Conservation (phyloP, 2,329 filamentous ascomycete genomes). For the Hypoxylon rubiginosum region DNA sequence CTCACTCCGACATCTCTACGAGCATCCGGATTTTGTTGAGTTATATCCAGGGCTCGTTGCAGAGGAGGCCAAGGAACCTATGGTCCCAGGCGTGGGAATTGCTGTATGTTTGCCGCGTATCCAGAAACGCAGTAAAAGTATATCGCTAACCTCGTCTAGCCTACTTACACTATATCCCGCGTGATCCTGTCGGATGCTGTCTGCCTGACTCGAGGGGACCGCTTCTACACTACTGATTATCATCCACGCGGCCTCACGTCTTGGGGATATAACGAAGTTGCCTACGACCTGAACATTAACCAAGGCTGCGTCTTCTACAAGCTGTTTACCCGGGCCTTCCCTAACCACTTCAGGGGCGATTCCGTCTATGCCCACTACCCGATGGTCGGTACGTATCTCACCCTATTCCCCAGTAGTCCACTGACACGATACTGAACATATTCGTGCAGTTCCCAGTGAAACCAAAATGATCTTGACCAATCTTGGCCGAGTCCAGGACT, state of each 20-base stretch:
- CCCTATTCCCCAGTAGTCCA: background rate
- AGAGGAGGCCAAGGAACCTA: constrained; percentile 80
- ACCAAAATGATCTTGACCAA: constrained; percentile 78
- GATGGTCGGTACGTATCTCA: constrained; percentile 58
- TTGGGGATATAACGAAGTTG: constrained; percentile 83
- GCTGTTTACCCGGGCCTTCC: constrained; percentile 83
- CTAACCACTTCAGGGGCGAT: constrained; percentile 81
- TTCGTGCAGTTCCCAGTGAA: constrained; percentile 72
- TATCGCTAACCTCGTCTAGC: constrained; percentile 51
- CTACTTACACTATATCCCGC: constrained; percentile 81
- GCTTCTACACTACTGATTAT: constrained; percentile 85
- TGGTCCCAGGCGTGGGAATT: constrained; percentile 81
- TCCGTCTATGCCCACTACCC: constrained; percentile 87
- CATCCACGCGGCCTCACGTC: constrained; percentile 81
- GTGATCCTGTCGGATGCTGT: constrained; percentile 84
- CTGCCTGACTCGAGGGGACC: constrained; percentile 81
- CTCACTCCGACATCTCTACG: constrained; percentile 76
- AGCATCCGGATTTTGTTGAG: constrained; percentile 84
- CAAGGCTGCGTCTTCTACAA: constrained; percentile 90
- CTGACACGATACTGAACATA: background rate
- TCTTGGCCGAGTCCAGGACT: constrained; percentile 75
- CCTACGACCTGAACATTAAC: constrained; percentile 80
- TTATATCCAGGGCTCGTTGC: constrained; percentile 83
- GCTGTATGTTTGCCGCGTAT: constrained; percentile 53
- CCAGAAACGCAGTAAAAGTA: background rate